Conservation (phyloP, 495 filamentous ascomycete species). For the Neurospora sp. region DNA sequence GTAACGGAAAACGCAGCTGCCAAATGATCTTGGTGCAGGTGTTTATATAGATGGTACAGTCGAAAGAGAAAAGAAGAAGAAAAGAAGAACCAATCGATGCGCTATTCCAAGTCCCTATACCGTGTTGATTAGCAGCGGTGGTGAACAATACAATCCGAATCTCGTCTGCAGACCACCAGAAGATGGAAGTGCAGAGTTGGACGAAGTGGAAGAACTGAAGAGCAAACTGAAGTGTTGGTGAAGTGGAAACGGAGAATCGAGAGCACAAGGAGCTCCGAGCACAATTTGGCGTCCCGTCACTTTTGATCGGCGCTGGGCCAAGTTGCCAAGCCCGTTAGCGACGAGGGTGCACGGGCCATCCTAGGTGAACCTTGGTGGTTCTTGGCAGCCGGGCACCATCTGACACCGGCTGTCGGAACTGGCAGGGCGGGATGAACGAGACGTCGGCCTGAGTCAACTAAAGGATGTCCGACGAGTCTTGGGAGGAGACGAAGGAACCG, state of each 20-base stretch:
- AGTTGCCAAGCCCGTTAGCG: not conserved
- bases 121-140: not conserved
- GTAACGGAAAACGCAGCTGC: not conserved
- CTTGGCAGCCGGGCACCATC: not conserved
- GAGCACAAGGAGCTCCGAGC: not conserved
- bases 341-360: not conserved
- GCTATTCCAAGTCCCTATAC: not conserved
- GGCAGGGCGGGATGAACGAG: not conserved
- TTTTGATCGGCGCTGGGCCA: not conserved
- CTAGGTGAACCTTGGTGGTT: not conserved
- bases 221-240: not conserved
- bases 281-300: not conserved
- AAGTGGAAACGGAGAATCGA: not conserved
- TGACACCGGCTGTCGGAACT: not conserved
- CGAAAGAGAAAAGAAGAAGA: not conserved
- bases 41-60: not conserved
- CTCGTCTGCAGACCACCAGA: not conserved
- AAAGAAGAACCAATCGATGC: not conserved
- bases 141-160: not conserved
- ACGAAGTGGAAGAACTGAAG: not conserved
- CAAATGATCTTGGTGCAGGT: not conserved
- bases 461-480: not conserved
- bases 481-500: not conserved
- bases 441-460: slow-evolving; percentile 16
- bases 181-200: not conserved